phyloP scores from a whole-genome alignment of 2,329 filamentous ascomycete species.

The Phyllosticta paracitricarpa region DNA sequence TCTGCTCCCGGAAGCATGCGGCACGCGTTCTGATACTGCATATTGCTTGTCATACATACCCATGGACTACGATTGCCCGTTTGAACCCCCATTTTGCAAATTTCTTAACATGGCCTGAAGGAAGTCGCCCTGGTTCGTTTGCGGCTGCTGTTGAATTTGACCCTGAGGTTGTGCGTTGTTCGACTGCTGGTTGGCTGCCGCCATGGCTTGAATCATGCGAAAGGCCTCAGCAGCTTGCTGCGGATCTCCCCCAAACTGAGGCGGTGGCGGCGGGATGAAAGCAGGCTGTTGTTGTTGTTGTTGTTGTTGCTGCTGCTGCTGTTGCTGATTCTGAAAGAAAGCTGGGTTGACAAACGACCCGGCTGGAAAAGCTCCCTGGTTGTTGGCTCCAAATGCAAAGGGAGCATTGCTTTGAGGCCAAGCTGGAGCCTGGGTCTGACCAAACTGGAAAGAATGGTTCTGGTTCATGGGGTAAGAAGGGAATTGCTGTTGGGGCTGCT shows the following conservation, averaged over 20 bases:
- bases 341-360: constrained; percentile 25
- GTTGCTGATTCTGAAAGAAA: constrained; percentile 19
- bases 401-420: constrained; percentile 7
- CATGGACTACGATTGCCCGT: neutral
- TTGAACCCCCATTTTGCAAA: neutral
- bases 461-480: neutral
- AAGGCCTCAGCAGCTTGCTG: constrained; percentile 6
- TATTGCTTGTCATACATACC: neutral
- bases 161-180: neutral
- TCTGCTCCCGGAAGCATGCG: neutral
- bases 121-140: neutral
- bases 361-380: constrained; percentile 13
- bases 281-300: constrained; percentile 9
- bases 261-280: neutral
- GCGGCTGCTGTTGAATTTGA: neutral
- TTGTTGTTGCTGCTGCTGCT: constrained; percentile 10
- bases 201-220: constrained; percentile 7
- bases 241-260: constrained; percentile 1
- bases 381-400: constrained; percentile 3
- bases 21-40: neutral
- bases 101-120: constrained; percentile 4
- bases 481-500: neutral
- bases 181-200: constrained; percentile 3
- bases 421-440: constrained; percentile 8
- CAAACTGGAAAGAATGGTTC: constrained; percentile 6